Evolutionary conservation across 371 early-diverging fungal genomes (phyloP).

Genomic region (Chytridium lagenaria): DNA sequence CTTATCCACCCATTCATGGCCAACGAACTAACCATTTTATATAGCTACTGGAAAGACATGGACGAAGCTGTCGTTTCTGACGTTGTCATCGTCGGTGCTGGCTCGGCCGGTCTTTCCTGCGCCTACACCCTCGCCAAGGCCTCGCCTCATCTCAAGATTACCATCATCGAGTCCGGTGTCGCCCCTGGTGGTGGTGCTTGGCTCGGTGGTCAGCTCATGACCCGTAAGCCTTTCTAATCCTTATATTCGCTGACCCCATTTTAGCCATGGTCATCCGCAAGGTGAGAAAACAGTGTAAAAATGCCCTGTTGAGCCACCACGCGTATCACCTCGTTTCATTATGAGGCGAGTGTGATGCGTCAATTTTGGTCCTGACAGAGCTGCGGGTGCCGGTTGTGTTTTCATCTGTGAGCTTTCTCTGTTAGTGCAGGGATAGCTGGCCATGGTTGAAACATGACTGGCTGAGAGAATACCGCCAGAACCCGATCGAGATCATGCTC

Average conservation of each 20-base stretch:
- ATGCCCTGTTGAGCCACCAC: conserved; percentile 3
- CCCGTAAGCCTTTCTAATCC: conserved; percentile 52
- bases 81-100: conserved; percentile 78
- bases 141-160: conserved; percentile 66
- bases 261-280: conserved; percentile 65
- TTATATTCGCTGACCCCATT: conserved; percentile 9
- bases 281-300: not conserved
- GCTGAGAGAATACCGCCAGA: conserved; percentile 26
- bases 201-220: conserved; percentile 79
- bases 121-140: conserved; percentile 71
- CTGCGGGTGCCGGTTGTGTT: conserved; percentile 21
- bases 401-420: not conserved
- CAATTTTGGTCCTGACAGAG: too few species aligned
- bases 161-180: conserved; percentile 41
- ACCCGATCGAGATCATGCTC: conserved; percentile 29
- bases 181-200: conserved; percentile 66
- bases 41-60: conserved; percentile 54
- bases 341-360: too few species aligned
- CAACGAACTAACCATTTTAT: not conserved
- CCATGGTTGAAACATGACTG: conserved; percentile 7
- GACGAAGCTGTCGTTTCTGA: conserved; percentile 70
- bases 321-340: not conserved
- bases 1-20: not conserved
- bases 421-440: not conserved
- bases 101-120: conserved; percentile 63